Percentiles rank a stretch among this genome's conserved stretches.
These are phyloP conservation scores for Tylopilus felleus DNA, from an alignment of 768 basidiomycete species.

Conservation along the genomic window DNA sequence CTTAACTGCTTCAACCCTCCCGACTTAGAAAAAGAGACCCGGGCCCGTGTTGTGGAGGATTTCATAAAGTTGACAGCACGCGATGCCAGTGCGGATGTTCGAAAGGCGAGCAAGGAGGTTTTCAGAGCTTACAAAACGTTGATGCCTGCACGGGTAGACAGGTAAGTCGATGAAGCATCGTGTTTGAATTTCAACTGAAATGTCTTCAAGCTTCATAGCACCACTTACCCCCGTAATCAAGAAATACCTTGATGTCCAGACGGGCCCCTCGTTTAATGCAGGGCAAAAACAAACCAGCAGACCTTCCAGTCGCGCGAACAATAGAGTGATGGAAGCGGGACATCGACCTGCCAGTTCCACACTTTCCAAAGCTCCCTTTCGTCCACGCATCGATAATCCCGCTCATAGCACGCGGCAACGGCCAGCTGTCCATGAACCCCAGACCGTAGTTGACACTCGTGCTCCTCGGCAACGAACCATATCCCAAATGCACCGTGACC, in stretches of 20 bases:
- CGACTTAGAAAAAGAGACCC: constrained; percentile 66
- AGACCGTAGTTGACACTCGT: constrained; percentile 1
- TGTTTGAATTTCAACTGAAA: constrained; percentile 7
- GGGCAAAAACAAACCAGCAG: constrained; percentile 21
- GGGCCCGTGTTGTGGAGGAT: constrained; percentile 64
- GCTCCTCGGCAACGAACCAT: constrained; percentile 17
- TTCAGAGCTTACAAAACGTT: constrained; percentile 75
- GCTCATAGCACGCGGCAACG: constrained; percentile 6
- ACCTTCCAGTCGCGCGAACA: constrained; percentile 23
- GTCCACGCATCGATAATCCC: not conserved
- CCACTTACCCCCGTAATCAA: constrained; percentile 74
- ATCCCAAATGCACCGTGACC: constrained; percentile 18
- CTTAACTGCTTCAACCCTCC: constrained; percentile 78
- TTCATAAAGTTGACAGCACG: constrained; percentile 64
- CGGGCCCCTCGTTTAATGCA: constrained; percentile 4
- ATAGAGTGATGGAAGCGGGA: constrained; percentile 6
- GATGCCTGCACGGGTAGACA: constrained; percentile 64
- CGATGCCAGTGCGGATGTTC: constrained; percentile 74
- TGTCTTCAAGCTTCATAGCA: constrained; percentile 53
- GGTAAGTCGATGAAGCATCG: constrained; percentile 39
- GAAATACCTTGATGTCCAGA: constrained; percentile 64
- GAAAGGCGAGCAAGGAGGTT: constrained; percentile 64
- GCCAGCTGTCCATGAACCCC: not conserved
- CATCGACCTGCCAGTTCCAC: constrained; percentile 9
- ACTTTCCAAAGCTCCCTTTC: constrained; percentile 12